Percentiles rank a stretch among this genome's conserved stretches.
phyloP scores from a whole-genome alignment of 2,329 filamentous ascomycete genomes.

The Claviceps maximensis region DNA sequence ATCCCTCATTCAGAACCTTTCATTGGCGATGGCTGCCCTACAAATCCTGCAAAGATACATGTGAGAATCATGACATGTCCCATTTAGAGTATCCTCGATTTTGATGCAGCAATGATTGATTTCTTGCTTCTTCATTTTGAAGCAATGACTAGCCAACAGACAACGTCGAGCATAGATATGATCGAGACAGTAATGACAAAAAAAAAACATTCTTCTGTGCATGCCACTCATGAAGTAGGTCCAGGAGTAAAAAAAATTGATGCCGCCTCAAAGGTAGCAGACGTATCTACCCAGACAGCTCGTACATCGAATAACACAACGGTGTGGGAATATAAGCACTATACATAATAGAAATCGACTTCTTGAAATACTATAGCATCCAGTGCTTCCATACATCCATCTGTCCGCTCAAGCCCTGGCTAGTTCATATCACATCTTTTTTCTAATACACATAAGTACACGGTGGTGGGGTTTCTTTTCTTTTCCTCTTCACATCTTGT shows the following conservation, averaged over 20 bases:
- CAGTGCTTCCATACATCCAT: conserved; percentile 12
- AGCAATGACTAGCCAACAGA: not conserved
- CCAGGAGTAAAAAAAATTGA: not conserved
- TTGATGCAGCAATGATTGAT: not conserved
- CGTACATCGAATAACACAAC: too few relatives aligned
- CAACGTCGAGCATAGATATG: not conserved
- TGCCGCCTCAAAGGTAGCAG: not conserved
- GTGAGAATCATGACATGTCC: not conserved
- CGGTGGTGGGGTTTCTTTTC: not conserved
- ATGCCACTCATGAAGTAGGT: not conserved
- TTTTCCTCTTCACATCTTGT: not conserved
- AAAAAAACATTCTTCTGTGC: not conserved
- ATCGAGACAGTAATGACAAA: not conserved
- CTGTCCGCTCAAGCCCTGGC: conserved; percentile 14
- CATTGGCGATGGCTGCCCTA: conserved; percentile 20
- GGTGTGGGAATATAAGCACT: not conserved
- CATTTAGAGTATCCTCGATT: not conserved
- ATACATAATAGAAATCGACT: not conserved
- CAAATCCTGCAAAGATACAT: not conserved
- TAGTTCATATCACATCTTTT: not conserved
- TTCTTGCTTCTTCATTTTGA: not conserved
- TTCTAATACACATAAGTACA: not conserved
- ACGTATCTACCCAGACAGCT: not conserved
- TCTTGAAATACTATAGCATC: not conserved
- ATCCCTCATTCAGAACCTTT: conserved; percentile 17